Percentiles rank a stretch among this genome's conserved stretches.
Evolutionary conservation across 139 green algal genomes (phyloP).

Genomic region (Penium margaritaceum): DNA sequence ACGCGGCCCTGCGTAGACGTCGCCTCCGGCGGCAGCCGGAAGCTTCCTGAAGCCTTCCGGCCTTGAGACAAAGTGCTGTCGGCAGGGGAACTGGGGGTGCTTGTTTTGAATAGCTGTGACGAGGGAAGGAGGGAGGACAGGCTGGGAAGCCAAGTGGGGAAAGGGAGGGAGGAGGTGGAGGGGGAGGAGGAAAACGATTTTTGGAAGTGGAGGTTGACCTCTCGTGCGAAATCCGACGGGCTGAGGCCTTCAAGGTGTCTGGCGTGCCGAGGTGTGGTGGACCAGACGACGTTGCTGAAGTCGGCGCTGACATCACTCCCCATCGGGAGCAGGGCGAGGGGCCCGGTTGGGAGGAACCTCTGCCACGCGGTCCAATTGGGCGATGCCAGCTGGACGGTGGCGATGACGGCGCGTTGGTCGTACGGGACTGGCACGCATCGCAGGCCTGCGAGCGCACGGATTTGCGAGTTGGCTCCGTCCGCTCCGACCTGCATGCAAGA

Average conservation of each 20-base stretch:
- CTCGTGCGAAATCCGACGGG: conserved; percentile 38
- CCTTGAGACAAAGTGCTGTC: no score
- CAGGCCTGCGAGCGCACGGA: conserved; percentile 32
- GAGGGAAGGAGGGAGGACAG: no score
- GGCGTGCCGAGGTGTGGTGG: conserved; percentile 37
- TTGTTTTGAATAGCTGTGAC: no score
- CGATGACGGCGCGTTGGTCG: conserved; percentile 28
- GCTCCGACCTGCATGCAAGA: conserved; percentile 48
- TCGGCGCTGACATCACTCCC: conserved; percentile 23
- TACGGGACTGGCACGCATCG: conserved; percentile 12
- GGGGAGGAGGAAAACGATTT: conserved; percentile 1
- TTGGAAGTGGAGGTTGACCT: conserved; percentile 39
- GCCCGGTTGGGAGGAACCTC: conserved; percentile 51
- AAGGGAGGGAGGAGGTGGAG: conserved; percentile 11
- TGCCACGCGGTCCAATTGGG: conserved; percentile 45
- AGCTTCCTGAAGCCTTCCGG: neutral
- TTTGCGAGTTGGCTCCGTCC: conserved; percentile 25
- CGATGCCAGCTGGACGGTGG: conserved; percentile 18
- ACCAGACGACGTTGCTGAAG: conserved; percentile 54
- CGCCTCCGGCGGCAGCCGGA: no score
- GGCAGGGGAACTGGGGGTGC: no score
- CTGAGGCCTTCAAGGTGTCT: conserved; percentile 20
- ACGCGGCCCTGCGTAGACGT: no score
- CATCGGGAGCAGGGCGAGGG: conserved; percentile 51
- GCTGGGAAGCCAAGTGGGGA: neutral